Conservation (phyloP, 192 early-diverging fungal genomes). For the Geranomyces variabilis region DNA sequence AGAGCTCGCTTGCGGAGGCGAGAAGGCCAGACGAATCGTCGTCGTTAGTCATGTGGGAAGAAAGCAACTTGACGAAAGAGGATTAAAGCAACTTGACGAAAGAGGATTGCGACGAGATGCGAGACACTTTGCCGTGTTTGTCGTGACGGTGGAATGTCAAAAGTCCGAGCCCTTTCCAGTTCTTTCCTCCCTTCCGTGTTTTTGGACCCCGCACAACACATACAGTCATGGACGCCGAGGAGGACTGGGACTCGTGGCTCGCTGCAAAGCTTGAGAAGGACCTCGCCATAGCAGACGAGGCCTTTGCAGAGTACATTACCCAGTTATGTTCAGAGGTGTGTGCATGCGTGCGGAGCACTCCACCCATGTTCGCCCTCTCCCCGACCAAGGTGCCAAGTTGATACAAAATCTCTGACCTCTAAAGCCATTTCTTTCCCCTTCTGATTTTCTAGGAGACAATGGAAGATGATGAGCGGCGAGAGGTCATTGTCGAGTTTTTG, state of each 20-base stretch:
- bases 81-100: no score
- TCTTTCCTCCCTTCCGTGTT: no score
- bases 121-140: no score
- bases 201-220: no score
- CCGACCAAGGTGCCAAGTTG: no score
- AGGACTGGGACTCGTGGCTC: conserved; percentile 24
- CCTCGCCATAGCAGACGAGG: conserved; percentile 14
- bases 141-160: no score
- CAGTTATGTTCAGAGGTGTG: conserved; percentile 50
- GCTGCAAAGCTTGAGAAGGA: conserved; percentile 2
- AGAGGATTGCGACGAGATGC: no score
- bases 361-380: no score
- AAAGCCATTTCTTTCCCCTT: neutral
- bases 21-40: conserved; percentile 6
- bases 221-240: neutral
- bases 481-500: conserved; percentile 72
- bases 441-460: conserved; percentile 53
- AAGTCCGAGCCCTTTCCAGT: no score
- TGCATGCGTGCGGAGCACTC: no score
- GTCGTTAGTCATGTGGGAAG: conserved; percentile 20
- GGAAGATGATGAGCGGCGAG: conserved; percentile 66
- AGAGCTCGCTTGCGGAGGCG: conserved; percentile 70
- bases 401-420: no score
- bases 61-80: no score
- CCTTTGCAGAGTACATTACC: conserved; percentile 69